Percentiles rank a stretch among this genome's conserved stretches.
Conservation (phyloP, 345 rosid species). For the Eucalyptus leucophloia region DNA sequence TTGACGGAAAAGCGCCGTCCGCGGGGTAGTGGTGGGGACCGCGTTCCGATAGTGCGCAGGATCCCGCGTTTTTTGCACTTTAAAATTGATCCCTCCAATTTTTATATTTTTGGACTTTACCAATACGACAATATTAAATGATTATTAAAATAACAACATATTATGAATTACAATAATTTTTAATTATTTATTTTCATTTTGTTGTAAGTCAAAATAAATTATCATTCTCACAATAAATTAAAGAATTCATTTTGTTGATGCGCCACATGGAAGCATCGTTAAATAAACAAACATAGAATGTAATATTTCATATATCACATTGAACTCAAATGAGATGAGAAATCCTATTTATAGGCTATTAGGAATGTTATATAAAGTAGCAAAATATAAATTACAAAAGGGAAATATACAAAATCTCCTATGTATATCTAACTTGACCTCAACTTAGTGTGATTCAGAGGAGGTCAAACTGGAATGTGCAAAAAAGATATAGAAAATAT, state of each 20-base stretch:
- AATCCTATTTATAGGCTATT: neutral
- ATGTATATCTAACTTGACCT: neutral
- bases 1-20: neutral
- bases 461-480: neutral
- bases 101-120: too few relatives aligned
- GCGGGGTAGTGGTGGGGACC: neutral
- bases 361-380: too few relatives aligned
- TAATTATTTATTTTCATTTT: too few relatives aligned
- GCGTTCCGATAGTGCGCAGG: accelerated
- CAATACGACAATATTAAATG: accelerated
- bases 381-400: neutral
- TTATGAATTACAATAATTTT: accelerated
- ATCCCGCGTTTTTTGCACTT: neutral
- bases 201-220: accelerated
- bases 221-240: too few relatives aligned
- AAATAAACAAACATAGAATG: neutral
- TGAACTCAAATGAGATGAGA: neutral
- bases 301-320: accelerated
- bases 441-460: accelerated
- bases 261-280: accelerated
- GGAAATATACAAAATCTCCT: neutral
- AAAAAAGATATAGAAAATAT: neutral
- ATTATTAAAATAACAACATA: too few relatives aligned
- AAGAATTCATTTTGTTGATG: accelerated
- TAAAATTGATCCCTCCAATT: accelerated